phyloP scores from a whole-genome alignment of 495 filamentous ascomycete genomes.

The Penicillium cinerascens region DNA sequence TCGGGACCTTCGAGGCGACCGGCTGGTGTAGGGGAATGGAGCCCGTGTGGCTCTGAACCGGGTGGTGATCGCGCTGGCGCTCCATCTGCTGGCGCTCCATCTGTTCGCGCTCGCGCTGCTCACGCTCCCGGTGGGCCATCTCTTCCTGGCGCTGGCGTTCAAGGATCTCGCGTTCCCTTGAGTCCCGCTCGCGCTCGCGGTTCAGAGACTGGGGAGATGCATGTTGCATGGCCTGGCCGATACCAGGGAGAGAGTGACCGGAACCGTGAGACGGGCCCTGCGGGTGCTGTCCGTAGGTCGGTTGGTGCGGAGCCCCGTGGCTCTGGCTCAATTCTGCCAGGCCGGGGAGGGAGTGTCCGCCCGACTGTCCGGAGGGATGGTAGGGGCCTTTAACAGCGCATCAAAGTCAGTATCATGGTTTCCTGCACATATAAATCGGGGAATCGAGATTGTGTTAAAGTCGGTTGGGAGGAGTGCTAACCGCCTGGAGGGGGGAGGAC shows the following conservation, averaged over 20 bases:
- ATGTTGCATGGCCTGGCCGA: slow-evolving; percentile 52
- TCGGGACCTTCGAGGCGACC: slow-evolving; percentile 75
- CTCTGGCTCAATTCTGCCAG: slow-evolving; percentile 51
- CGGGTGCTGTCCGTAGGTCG: slow-evolving; percentile 45
- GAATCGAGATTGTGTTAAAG: neutral
- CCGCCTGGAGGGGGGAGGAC: slow-evolving; percentile 49
- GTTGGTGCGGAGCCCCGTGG: slow-evolving; percentile 47
- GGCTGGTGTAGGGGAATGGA: slow-evolving; percentile 88
- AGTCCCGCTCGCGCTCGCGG: slow-evolving; percentile 52
- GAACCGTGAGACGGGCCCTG: slow-evolving; percentile 37
- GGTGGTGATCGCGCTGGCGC: slow-evolving; percentile 56
- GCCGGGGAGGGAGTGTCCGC: slow-evolving; percentile 50
- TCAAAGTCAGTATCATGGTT: slow-evolving; percentile 20
- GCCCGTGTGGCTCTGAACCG: slow-evolving; percentile 78
- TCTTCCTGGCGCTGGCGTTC: slow-evolving; percentile 57
- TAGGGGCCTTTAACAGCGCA: slow-evolving; percentile 37
- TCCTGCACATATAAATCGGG: neutral
- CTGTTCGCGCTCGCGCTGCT: slow-evolving; percentile 65
- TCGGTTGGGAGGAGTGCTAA: slow-evolving; percentile 27
- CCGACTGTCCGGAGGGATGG: slow-evolving; percentile 42
- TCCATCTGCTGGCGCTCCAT: slow-evolving; percentile 53
- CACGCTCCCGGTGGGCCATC: slow-evolving; percentile 56
- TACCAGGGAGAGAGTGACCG: slow-evolving; percentile 50
- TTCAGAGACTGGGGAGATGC: slow-evolving; percentile 50
- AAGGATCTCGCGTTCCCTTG: slow-evolving; percentile 46